Evolutionary conservation across 768 basidiomycete genomes (phyloP), one percentile per base, ranked within the genome.

Genomic region (Auricularia sp.): DNA sequence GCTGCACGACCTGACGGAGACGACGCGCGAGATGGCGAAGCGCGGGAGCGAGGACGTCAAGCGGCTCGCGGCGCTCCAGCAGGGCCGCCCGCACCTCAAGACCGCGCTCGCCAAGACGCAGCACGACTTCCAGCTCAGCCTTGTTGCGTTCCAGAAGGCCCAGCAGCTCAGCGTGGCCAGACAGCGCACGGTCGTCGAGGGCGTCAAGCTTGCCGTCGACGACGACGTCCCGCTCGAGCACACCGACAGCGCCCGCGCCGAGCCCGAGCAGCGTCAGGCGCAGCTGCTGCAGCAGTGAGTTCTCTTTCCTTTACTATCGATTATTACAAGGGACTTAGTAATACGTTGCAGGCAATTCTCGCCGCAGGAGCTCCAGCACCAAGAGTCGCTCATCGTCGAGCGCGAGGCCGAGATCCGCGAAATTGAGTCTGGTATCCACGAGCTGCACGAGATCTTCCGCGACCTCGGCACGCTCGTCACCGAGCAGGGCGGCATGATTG

Each of bases 351-450:
- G 71, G 78, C 87, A 89, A 66, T 77, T 93, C n/a, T 92, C 90
- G 1, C 90, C 92, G 0, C 89, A 91, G 66, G 96, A 98, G 75
- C 83, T 98, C 29, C 92, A 92, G 14, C 95, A 95, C 73, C 97
- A 98, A 74, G 96, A 99, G 73, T 91, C 92, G 10, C 78, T 98
- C 44, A 94, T 97, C 63, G 87, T 89, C 62, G 97, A 99, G 73
- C 89, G 97, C 18, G 96, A 99, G 74, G 81, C 81, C 0, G 97
- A 98, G 71, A 98, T 98, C 64, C 85, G 90, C 62, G 94, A 98
- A 73, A 99, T 99, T 62, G 97, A 99, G 75, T 87, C 85, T 6
- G 96, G 97, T 6, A 98, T 99, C 64, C 93, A 96, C 71, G 96
- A 99, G 75, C 77, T 99, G 58, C 85, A 91, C 34, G 93, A 98